Percentiles rank a stretch among this genome's conserved stretches.
phyloP scores from a whole-genome alignment of 305 asterid species.

The Galium porrigens region DNA sequence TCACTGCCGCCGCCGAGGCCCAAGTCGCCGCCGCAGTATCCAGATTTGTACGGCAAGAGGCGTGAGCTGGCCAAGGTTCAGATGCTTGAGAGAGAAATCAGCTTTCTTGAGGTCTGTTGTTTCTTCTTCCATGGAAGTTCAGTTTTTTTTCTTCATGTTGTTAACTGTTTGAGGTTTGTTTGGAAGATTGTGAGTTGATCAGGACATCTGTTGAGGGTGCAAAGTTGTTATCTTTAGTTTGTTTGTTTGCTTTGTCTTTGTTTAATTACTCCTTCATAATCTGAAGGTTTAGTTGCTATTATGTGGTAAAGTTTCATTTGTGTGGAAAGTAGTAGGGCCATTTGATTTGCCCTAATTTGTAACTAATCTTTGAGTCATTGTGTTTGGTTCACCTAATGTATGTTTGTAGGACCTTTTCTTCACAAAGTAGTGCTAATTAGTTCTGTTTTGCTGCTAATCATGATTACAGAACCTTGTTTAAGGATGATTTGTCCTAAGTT shows the following conservation, averaged over 20 bases:
- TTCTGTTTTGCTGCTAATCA: conserved; percentile 9
- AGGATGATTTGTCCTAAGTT: not conserved
- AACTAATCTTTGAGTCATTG: not conserved
- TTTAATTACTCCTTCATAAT: conserved; percentile 2
- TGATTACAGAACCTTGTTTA: not conserved
- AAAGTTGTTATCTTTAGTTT: conserved; percentile 1
- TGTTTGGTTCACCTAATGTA: conserved; percentile 5
- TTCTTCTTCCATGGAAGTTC: not conserved
- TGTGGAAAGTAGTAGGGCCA: conserved; percentile 13
- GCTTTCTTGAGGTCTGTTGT: conserved; percentile 43
- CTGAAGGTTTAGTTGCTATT: conserved; percentile 1
- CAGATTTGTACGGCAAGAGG: conserved; percentile 82
- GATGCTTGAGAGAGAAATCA: conserved; percentile 69
- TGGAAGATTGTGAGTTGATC: not conserved
- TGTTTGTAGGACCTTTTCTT: conserved; percentile 3
- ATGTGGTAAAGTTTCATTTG: conserved; percentile 4
- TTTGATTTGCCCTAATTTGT: conserved; percentile 11
- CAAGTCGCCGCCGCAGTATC: conserved; percentile 71
- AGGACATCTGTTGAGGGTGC: not conserved
- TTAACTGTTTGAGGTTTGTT: not conserved
- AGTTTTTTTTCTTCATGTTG: not conserved
- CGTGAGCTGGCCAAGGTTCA: conserved; percentile 57
- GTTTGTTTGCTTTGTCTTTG: conserved; percentile 4
- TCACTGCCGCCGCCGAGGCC: conserved; percentile 83
- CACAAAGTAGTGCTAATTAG: not conserved